These are phyloP conservation scores for Selenicereus undatus DNA, from an alignment of 148 eudicot species.

Conservation along the genomic window DNA sequence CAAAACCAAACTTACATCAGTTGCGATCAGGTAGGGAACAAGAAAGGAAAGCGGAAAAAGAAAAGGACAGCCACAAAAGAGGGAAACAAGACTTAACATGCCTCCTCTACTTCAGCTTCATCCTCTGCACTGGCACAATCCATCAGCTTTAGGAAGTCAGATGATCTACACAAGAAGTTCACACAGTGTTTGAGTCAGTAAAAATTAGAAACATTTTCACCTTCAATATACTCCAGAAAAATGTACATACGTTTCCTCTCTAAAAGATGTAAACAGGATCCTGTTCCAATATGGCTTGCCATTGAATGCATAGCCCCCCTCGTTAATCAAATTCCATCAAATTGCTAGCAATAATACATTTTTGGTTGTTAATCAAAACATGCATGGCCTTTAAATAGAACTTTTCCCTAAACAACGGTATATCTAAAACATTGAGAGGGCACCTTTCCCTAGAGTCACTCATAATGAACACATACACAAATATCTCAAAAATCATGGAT, in stretches of 20 bases:
- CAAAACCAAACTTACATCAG: background rate
- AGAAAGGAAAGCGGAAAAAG: background rate
- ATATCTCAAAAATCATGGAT: background rate
- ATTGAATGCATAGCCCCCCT: background rate
- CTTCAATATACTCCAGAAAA: too few species aligned
- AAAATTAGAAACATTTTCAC: background rate
- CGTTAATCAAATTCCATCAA: too few species aligned
- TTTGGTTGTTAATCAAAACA: too few species aligned
- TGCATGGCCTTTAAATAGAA: too few species aligned
- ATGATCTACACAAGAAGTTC: conserved; percentile 5
- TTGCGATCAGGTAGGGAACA: background rate
- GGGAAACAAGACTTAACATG: background rate
- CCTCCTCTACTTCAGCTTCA: conserved; percentile 47
- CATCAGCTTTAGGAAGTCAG: conserved; percentile 20
- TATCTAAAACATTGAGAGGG: background rate
- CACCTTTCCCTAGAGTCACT: background rate
- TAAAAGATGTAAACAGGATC: background rate
- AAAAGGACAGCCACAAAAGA: background rate
- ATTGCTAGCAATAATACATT: background rate
- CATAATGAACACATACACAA: background rate
- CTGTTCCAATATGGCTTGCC: background rate
- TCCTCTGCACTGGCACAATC: conserved; percentile 33
- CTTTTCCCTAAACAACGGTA: too few species aligned
- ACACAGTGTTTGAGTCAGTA: background rate
- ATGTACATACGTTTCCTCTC: background rate